phyloP scores from a whole-genome alignment of 306 rosid genomes.

The Vachellia collinsii region DNA sequence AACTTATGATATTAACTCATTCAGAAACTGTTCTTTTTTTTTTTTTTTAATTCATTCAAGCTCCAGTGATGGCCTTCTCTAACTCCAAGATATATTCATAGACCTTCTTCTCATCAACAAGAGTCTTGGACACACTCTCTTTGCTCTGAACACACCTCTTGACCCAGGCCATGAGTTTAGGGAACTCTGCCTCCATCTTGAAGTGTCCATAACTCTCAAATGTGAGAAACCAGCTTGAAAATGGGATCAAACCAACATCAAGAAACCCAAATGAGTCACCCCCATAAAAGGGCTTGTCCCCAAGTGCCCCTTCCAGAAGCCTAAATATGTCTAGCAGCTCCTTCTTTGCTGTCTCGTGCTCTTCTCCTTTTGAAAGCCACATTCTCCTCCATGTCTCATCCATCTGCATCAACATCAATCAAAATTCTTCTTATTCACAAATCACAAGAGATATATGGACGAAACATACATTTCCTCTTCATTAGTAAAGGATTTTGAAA shows the following conservation, averaged over 20 bases:
- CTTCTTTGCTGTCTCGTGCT: constrained; percentile 46
- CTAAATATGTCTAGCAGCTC: constrained; percentile 40
- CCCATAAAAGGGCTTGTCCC: constrained; percentile 45
- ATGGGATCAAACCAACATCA: constrained; percentile 47
- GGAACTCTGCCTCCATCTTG: constrained; percentile 54
- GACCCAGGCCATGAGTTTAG: constrained; percentile 53
- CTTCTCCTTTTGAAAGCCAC: constrained; percentile 51
- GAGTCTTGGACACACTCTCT: constrained; percentile 48
- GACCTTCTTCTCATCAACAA: constrained; percentile 45
- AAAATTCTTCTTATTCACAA: neutral
- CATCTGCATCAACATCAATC: constrained; percentile 27
- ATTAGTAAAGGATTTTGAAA: neutral
- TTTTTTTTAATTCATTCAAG: too few relatives aligned
- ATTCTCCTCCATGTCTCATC: constrained; percentile 38
- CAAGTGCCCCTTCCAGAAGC: constrained; percentile 38
- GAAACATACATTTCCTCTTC: neutral
- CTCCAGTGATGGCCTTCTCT: constrained; percentile 7
- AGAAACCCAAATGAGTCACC: constrained; percentile 52
- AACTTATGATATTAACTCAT: neutral
- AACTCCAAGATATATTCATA: constrained; percentile 32
- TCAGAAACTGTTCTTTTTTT: neutral
- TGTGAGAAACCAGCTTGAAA: constrained; percentile 48
- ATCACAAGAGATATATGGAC: neutral
- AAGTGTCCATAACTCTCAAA: constrained; percentile 47
- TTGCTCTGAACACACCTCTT: constrained; percentile 46